Evolutionary conservation across 2,329 filamentous ascomycete genomes (phyloP).

Genomic region (Pestalotiopsis sp.): DNA sequence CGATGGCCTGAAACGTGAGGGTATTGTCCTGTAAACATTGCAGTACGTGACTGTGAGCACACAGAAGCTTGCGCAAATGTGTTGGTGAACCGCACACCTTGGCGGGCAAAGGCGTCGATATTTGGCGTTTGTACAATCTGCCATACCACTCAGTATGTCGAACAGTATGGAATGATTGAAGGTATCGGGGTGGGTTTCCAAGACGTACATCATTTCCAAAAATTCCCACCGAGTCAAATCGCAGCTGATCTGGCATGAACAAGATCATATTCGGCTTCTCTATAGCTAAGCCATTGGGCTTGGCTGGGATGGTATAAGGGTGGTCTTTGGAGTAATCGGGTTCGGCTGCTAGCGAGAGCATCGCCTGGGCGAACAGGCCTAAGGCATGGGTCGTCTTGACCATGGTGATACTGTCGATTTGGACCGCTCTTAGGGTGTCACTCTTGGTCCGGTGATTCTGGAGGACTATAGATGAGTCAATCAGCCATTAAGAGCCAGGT

Average conservation of each 20-base stretch:
- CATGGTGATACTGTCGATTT: not conserved
- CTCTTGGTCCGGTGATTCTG: not conserved
- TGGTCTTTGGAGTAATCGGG: not conserved
- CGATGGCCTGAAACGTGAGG: constrained; percentile 49
- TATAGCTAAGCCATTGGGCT: not conserved
- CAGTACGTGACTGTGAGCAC: constrained; percentile 48
- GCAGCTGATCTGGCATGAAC: constrained; percentile 52
- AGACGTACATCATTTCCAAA: not conserved
- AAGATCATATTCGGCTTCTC: constrained; percentile 39
- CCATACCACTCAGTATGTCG: constrained; percentile 16
- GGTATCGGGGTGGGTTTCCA: not conserved
- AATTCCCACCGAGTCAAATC: constrained; percentile 44
- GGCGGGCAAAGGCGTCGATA: constrained; percentile 41
- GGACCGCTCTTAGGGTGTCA: not conserved
- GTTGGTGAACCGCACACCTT: constrained; percentile 45
- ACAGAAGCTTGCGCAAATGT: constrained; percentile 48
- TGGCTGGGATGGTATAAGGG: not conserved
- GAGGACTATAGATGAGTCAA: too few species aligned
- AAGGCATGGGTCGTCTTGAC: not conserved
- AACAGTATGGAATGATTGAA: not conserved
- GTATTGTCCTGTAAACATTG: constrained; percentile 50
- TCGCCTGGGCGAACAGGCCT: not conserved
- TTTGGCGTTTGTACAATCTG: constrained; percentile 39
- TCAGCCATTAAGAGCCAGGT: too few species aligned
- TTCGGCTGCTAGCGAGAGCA: not conserved